Evolutionary conservation across 441 rosid species (phyloP), one percentile per base, ranked within the genome.

Genomic region (Brassica hybrid): DNA sequence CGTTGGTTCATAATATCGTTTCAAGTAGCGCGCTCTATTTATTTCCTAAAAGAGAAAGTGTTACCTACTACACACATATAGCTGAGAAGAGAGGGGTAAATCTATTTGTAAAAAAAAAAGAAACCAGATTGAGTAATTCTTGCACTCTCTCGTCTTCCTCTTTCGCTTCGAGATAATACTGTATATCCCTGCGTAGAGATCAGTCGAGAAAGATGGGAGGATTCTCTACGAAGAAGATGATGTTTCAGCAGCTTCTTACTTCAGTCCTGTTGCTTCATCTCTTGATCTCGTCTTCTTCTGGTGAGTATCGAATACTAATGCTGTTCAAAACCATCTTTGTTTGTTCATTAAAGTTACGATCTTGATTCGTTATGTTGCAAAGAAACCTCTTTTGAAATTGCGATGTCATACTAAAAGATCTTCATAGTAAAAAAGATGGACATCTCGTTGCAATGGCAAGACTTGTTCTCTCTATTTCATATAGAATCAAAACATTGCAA

Each of bases 61-160:
- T 38, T 10, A 38, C 45, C 45, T 38, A 38, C 45, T 38, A 34
- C 41, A 30, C 27, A 30, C 34, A 34, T 38, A 38, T 38, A 38
- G 45, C 45, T 38, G 12, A 38, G 45, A 38, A 2, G 45, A 38
- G 45, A 9, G 45, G 45, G 45, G 2, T 9, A 2, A 38, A 2
- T 38, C 45, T 38, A 3, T 38, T 38, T 10, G 45, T 38, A 30
- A 34, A 38, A 38, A 36, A 38, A 34, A 34, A 34, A 34, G 43
- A 38, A 38, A 38, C 43, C 38, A 34, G 2, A 6, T 94, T 89
- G 94, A 90, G 68, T 34, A 34, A 34, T 34, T 34, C 41, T 43
- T 43, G 50, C 14, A 43, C 45, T 38, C 50, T 43, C 50, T 34
- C 41, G 6, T 43, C 50, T 43, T 43, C 14, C 50, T 43, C n/a